Percentiles rank a stretch among this genome's conserved stretches.
Conservation (phyloP, 352 stramenopile genomes). For the Phytophthora hybrid region DNA sequence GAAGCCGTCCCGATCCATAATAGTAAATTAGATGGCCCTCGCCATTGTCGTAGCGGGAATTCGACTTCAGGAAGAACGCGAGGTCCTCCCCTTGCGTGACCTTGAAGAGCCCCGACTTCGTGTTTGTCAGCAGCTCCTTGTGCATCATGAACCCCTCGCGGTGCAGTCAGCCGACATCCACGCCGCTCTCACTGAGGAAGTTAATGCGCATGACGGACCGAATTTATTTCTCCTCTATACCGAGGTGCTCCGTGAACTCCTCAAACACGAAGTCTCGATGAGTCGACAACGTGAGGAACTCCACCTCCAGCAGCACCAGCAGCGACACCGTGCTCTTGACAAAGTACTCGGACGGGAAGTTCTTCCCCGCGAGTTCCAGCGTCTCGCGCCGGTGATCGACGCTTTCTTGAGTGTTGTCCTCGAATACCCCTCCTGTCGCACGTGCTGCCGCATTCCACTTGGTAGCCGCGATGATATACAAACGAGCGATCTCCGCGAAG, state of each 20-base stretch:
- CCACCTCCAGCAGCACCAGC: constrained; percentile 48
- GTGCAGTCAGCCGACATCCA: constrained; percentile 88
- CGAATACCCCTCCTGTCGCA: constrained; percentile 43
- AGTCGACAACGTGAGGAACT: constrained; percentile 59
- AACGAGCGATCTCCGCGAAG: constrained; percentile 39
- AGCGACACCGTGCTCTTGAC: constrained; percentile 46
- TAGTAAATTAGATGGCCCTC: constrained; percentile 80
- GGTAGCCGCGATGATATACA: constrained; percentile 50
- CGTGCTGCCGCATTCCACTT: constrained; percentile 45
- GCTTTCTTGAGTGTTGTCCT: constrained; percentile 32
- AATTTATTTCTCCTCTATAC: constrained; percentile 62
- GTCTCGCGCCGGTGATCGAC: constrained; percentile 44
- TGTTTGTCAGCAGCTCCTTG: constrained; percentile 61
- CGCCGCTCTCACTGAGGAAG: constrained; percentile 82
- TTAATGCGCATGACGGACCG: constrained; percentile 76
- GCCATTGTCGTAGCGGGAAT: constrained; percentile 62
- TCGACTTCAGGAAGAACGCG: constrained; percentile 70
- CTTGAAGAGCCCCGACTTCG: constrained; percentile 61
- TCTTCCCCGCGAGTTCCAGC: constrained; percentile 39
- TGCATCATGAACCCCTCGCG: constrained; percentile 91
- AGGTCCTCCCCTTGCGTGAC: constrained; percentile 62
- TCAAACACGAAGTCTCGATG: constrained; percentile 65
- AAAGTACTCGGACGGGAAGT: constrained; percentile 66
- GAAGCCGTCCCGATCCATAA: constrained; percentile 57
- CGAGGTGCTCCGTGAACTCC: constrained; percentile 70